Evolutionary conservation across 2,329 filamentous ascomycete genomes (phyloP), one percentile per base, ranked within the genome.

Genomic region (Alternaria tenuissima): DNA sequence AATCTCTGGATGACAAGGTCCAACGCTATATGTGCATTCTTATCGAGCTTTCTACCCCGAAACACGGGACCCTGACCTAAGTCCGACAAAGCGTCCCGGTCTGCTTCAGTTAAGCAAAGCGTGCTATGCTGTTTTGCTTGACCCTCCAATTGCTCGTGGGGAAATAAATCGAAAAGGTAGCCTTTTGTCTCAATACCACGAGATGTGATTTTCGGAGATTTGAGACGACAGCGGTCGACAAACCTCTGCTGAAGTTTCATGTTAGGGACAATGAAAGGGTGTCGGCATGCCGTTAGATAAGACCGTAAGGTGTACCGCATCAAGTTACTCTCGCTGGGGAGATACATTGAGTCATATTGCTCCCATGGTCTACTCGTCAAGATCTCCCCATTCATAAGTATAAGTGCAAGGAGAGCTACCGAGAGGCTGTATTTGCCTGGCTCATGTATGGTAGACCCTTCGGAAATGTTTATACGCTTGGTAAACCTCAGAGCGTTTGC

Each of bases 381-480:
- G 9, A 68, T 67, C 46, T 71, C 68, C 4, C 67, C 68, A 30
- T 69, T 70, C 9, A 68, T 30, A 0, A 70, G 39, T 7, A 64
- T 55, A 4, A 70, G 56, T 22, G 56, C 53, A 8, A 71, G 51
- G 7, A 71, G 48, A 7, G 55, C 52, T 11, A 53, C 55, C 9
- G 65, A 68, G 7, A 71, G 55, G 38, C 65, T 66, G 52, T 64
- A 67, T 38, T 34, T 12, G 4, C 41, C 55, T 2, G 52, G 26
- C 6, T 20, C 39, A 3, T 49, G 11, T 8, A 67, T 42, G 0
- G 54, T 38, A 4, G 62, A 64, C 3, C 20, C 14, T 22, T 32
- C 4, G 12, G 14, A 49, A 7, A 52, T 63, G 16, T 67, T 46
- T 11, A 71, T 60, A 14, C 67, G 55, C 30, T 32, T 60, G 7